Evolutionary conservation across 768 basidiomycete species (phyloP).

Genomic region (Porphyrellus cyaneotinctus): DNA sequence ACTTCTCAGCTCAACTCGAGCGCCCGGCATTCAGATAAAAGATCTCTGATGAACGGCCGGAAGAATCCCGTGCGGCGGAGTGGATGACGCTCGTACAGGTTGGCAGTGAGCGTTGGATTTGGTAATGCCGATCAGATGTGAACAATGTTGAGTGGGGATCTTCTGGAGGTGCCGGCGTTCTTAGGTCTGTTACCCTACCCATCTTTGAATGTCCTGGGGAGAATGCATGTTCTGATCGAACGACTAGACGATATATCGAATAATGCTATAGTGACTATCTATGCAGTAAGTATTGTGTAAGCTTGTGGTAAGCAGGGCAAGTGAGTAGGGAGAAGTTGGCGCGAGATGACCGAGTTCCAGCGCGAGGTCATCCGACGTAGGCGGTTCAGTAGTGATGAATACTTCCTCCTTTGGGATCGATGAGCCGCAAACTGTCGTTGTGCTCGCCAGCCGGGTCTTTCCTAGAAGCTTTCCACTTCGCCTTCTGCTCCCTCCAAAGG

Average conservation of each 20-base stretch:
- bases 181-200: not conserved
- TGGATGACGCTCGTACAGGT: slow-evolving; percentile 18
- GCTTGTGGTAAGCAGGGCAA: not conserved
- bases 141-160: not conserved
- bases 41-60: slow-evolving; percentile 49
- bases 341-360: not conserved
- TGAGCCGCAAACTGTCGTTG: slow-evolving; percentile 2
- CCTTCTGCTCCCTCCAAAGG: slow-evolving; percentile 38
- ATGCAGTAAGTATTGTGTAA: not conserved
- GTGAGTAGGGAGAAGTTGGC: no score
- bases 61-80: not conserved
- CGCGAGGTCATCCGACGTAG: not conserved
- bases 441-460: slow-evolving; percentile 8
- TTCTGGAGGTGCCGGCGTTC: slow-evolving; percentile 1
- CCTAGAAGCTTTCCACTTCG: slow-evolving; percentile 27
- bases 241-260: slow-evolving; percentile 1
- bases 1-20: slow-evolving; percentile 78
- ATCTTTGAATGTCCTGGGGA: not conserved
- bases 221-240: not conserved
- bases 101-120: slow-evolving; percentile 19
- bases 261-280: not conserved
- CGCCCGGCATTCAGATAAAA: slow-evolving; percentile 85
- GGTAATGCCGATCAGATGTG: slow-evolving; percentile 22
- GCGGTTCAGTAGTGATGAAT: slow-evolving; percentile 6
- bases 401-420: slow-evolving; percentile 8